These are phyloP conservation scores for Fusarium guadeloupense DNA, from an alignment of 2,329 filamentous ascomycete genomes.

Conservation along the genomic window DNA sequence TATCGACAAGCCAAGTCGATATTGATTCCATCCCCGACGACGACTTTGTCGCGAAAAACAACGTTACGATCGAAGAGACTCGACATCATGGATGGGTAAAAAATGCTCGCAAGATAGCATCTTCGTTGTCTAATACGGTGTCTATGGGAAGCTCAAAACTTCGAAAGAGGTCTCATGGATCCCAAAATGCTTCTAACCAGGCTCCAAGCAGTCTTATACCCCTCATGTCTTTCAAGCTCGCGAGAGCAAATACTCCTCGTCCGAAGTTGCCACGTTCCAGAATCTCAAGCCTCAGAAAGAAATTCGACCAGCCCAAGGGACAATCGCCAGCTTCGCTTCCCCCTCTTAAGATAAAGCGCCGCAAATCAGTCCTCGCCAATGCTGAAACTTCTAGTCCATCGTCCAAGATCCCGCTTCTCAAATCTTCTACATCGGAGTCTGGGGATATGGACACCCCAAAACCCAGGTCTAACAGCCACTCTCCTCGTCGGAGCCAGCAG, in stretches of 20 bases:
- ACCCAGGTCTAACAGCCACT: slow-evolving; percentile 8
- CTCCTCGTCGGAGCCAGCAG: not conserved
- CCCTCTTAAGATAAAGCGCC: slow-evolving; percentile 15
- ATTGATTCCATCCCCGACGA: not conserved
- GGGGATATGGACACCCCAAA: not conserved
- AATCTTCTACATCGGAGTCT: slow-evolving; percentile 11
- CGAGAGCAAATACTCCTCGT: not conserved
- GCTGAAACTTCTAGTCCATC: not conserved
- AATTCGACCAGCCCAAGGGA: slow-evolving; percentile 29
- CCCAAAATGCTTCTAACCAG: not conserved
- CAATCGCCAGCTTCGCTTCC: slow-evolving; percentile 12
- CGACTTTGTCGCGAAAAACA: not conserved
- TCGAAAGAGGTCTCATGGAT: not conserved
- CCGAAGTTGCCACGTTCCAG: slow-evolving; percentile 32
- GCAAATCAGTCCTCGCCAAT: slow-evolving; percentile 1
- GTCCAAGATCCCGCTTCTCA: slow-evolving; percentile 6
- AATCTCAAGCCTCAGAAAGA: slow-evolving; percentile 37
- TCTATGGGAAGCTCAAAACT: slow-evolving; percentile 2
- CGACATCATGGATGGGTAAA: slow-evolving; percentile 27
- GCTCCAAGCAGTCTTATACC: not conserved
- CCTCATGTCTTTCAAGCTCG: slow-evolving; percentile 11
- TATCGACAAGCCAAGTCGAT: not conserved
- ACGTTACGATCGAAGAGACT: not conserved
- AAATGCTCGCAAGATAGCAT: slow-evolving; percentile 40
- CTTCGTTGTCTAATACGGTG: slow-evolving; percentile 31